phyloP scores from a whole-genome alignment of 2,329 filamentous ascomycete genomes.

The Microcera coccophila region DNA sequence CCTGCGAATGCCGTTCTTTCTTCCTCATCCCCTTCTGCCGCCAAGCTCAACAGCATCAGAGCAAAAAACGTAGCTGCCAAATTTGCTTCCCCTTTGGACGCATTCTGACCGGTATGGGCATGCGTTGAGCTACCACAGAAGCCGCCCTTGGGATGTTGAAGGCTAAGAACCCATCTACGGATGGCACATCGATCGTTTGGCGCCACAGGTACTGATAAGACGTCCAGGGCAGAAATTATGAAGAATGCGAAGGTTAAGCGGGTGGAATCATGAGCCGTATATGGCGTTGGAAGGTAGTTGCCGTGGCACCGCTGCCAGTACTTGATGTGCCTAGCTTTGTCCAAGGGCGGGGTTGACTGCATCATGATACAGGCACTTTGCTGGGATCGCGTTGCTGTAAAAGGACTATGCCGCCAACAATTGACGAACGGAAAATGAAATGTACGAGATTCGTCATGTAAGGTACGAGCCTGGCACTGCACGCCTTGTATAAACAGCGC shows the following conservation, averaged over 20 bases:
- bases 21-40: conserved; percentile 39
- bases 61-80: conserved; percentile 88
- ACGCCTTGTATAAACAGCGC: too few species aligned
- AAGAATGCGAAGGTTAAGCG: conserved; percentile 89
- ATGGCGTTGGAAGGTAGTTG: conserved; percentile 73
- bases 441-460: too few species aligned
- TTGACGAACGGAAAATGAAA: too few species aligned
- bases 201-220: conserved; percentile 63
- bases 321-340: conserved; percentile 69
- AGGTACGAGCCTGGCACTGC: too few species aligned
- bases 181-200: conserved; percentile 42
- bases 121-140: conserved; percentile 83
- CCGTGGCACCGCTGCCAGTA: conserved; percentile 92
- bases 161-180: conserved; percentile 76
- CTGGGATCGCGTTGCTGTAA: not conserved
- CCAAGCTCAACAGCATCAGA: conserved; percentile 63
- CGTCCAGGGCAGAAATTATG: conserved; percentile 77
- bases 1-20: conserved; percentile 50
- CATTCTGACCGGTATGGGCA: conserved; percentile 39
- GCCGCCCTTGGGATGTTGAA: conserved; percentile 81
- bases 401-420: too few species aligned
- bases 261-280: conserved; percentile 85
- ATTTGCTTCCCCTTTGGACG: conserved; percentile 55
- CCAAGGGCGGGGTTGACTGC: conserved; percentile 36
- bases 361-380: conserved; percentile 11